Conservation (phyloP, 805 yeast species). For the Blastobotrys attinorum region DNA sequence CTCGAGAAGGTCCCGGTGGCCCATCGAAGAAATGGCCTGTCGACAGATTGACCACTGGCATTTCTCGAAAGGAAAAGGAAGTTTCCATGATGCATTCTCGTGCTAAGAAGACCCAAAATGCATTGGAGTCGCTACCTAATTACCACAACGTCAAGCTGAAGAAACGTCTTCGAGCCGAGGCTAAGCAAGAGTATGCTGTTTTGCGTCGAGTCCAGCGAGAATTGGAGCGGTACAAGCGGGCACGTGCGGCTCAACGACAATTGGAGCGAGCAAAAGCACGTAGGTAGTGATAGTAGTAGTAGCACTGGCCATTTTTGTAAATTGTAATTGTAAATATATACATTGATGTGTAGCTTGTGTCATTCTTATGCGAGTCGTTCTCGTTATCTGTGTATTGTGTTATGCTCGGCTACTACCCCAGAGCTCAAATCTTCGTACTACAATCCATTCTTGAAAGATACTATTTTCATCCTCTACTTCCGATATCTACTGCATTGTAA, state of each 20-base stretch:
- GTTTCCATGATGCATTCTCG: not conserved
- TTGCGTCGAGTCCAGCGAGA: conserved; percentile 4
- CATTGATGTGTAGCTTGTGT: no score
- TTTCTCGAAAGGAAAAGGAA: not conserved
- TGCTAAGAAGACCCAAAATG: conserved; percentile 1
- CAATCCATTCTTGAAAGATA: no score
- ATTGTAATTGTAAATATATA: not conserved
- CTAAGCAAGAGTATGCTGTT: conserved; percentile 2
- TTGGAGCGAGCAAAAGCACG: not conserved
- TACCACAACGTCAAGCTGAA: conserved; percentile 3
- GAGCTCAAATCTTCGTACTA: no score
- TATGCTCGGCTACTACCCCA: no score
- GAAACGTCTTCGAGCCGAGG: conserved; percentile 4
- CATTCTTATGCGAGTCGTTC: no score
- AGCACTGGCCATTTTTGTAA: not conserved
- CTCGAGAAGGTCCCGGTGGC: conserved; percentile 6
- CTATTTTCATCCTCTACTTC: no score
- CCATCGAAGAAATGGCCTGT: conserved; percentile 5
- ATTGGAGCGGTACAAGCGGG: conserved; percentile 5
- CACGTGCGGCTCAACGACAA: conserved; percentile 1
- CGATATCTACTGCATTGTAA: no score
- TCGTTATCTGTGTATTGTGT: no score
- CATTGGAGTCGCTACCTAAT: conserved; percentile 1
- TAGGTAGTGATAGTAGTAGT: not conserved
- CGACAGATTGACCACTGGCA: conserved; percentile 1